Conservation (phyloP, 2,329 filamentous ascomycete species). For the Paracamarosporium sp. region DNA sequence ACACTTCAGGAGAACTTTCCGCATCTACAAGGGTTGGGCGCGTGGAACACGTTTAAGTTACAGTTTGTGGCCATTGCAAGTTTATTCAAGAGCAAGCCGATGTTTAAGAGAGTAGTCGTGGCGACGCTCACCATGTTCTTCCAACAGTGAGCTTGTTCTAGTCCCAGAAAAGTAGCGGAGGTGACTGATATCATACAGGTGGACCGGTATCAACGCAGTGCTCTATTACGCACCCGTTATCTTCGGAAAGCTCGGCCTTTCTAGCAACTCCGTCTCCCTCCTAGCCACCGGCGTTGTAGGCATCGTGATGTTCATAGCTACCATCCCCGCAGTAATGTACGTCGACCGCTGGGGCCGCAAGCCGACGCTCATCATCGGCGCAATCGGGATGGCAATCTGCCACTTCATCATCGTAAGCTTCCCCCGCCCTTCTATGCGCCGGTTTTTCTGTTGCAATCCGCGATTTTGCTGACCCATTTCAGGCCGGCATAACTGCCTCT, state of each 20-base stretch:
- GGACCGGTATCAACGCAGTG: conserved; percentile 58
- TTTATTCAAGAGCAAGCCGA: conserved; percentile 69
- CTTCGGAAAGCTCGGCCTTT: conserved; percentile 55
- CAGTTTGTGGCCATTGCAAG: conserved; percentile 72
- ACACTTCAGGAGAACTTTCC: conserved; percentile 73
- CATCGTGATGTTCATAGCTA: conserved; percentile 71
- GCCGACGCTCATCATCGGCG: conserved; percentile 67
- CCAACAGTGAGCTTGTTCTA: conserved; percentile 50
- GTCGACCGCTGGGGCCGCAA: conserved; percentile 70
- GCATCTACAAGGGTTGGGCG: conserved; percentile 64
- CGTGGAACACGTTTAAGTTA: conserved; percentile 61
- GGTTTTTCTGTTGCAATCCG: no score
- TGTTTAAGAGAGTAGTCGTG: conserved; percentile 71
- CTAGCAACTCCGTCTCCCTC: conserved; percentile 58
- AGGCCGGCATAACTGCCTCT: conserved; percentile 68
- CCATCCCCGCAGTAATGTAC: conserved; percentile 70
- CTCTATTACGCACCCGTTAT: conserved; percentile 59
- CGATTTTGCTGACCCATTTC: background rate
- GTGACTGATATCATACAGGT: background rate
- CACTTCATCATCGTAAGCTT: conserved; percentile 69
- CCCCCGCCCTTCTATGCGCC: background rate
- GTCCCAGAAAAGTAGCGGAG: background rate
- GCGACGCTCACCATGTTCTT: conserved; percentile 61
- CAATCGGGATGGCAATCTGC: conserved; percentile 72
- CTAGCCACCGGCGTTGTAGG: conserved; percentile 75